phyloP scores from a whole-genome alignment of 2,329 filamentous ascomycete genomes.

The Penicillium sp. region DNA sequence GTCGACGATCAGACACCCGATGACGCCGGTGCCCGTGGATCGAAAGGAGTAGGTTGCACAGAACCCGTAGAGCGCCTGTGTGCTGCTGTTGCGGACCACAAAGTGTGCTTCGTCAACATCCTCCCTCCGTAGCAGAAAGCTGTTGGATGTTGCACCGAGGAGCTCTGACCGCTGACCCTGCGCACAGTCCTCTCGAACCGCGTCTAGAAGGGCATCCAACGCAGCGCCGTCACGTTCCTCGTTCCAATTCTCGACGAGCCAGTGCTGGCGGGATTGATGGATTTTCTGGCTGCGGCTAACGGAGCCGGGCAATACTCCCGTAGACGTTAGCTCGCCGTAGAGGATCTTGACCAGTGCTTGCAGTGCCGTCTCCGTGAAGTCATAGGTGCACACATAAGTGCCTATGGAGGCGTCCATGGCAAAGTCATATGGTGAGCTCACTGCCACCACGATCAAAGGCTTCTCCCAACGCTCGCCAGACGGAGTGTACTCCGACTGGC shows the following conservation, averaged over 20 bases:
- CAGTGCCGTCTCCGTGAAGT: conserved; percentile 91
- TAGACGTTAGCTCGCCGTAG: conserved; percentile 68
- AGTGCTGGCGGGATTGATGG: conserved; percentile 86
- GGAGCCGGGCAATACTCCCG: conserved; percentile 63
- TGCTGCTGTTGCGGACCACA: conserved; percentile 91
- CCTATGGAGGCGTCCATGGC: conserved; percentile 87
- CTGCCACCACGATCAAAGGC: conserved; percentile 83
- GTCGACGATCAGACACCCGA: conserved; percentile 87
- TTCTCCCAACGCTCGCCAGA: conserved; percentile 60
- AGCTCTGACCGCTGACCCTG: conserved; percentile 68
- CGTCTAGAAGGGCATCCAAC: conserved; percentile 71
- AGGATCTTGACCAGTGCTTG: conserved; percentile 78
- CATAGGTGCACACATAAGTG: conserved; percentile 92
- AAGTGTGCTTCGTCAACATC: conserved; percentile 80
- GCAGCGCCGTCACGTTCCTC: conserved; percentile 71
- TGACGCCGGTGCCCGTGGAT: conserved; percentile 67
- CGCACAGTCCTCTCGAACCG: conserved; percentile 60
- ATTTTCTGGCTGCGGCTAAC: conserved; percentile 84
- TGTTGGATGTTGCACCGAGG: conserved; percentile 65
- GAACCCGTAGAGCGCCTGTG: conserved; percentile 86
- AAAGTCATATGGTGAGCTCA: conserved; percentile 95
- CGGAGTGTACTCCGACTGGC: conserved; percentile 48
- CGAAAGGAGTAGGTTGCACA: conserved; percentile 82
- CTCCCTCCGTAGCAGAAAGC: conserved; percentile 70
- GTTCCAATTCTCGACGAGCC: conserved; percentile 89